Conservation (phyloP, 176 grass and related monocot species). For the Bromus sterilis region DNA sequence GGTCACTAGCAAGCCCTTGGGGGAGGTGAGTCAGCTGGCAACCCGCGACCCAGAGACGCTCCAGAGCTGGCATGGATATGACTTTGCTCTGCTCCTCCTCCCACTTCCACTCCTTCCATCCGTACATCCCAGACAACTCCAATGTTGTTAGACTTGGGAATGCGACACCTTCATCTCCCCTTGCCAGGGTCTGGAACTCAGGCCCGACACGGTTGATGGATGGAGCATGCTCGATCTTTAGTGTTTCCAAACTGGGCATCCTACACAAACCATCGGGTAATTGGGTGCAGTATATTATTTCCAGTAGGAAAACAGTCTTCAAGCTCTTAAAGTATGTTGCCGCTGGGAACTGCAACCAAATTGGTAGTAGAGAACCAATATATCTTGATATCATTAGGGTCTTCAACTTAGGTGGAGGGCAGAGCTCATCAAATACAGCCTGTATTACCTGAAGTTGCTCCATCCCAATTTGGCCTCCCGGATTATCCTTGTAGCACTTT, state of each 20-base stretch:
- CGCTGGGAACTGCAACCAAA: background rate
- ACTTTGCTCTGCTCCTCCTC: background rate
- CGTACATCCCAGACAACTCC: rapidly evolving
- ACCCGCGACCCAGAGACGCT: rapidly evolving
- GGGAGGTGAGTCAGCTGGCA: background rate
- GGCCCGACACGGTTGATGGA: background rate
- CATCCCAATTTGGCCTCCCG: background rate
- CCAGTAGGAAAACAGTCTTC: background rate
- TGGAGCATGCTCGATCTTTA: background rate
- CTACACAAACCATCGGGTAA: background rate
- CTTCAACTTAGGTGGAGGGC: background rate
- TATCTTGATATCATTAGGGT: background rate
- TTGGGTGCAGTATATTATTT: background rate
- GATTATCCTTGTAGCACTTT: background rate
- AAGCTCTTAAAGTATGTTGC: background rate
- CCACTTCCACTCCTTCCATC: constrained; percentile 15
- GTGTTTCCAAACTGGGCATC: background rate
- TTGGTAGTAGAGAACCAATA: background rate
- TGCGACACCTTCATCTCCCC: background rate
- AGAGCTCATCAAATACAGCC: constrained; percentile 6
- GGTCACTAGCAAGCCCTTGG: background rate
- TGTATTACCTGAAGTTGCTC: background rate
- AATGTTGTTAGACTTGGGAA: background rate
- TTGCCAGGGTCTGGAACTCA: background rate
- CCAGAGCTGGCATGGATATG: background rate